Percentiles rank a stretch among this genome's conserved stretches.
phyloP scores from a whole-genome alignment of 768 basidiomycete species.

The Macrolepiota dolichaula region DNA sequence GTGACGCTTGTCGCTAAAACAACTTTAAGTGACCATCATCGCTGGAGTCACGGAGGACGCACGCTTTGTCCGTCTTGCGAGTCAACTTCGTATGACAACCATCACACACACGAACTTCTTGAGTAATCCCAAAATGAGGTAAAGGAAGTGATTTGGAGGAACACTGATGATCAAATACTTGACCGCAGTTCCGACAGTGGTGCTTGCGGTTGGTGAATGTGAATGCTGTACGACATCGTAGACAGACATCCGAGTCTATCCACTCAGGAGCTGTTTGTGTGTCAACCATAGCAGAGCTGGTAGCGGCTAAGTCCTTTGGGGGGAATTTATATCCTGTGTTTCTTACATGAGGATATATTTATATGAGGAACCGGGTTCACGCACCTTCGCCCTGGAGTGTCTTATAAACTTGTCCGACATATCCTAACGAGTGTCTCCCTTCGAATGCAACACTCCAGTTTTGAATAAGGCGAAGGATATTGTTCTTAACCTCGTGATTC shows the following conservation, averaged over 20 bases:
- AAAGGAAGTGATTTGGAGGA: slow-evolving; percentile 81
- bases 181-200: slow-evolving; percentile 97
- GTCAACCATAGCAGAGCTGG: slow-evolving; percentile 84
- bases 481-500: slow-evolving; percentile 80
- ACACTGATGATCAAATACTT: slow-evolving; percentile 93
- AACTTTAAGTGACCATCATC: slow-evolving; percentile 9
- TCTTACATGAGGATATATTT: not conserved
- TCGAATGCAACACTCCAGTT: slow-evolving; percentile 93
- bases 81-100: slow-evolving; percentile 77
- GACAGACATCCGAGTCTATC: slow-evolving; percentile 94
- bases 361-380: slow-evolving; percentile 15
- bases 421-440: slow-evolving; percentile 68
- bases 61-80: slow-evolving; percentile 53
- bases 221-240: slow-evolving; percentile 88
- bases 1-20: slow-evolving; percentile 41
- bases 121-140: slow-evolving; percentile 90
- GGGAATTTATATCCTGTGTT: slow-evolving; percentile 77
- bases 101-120: slow-evolving; percentile 94
- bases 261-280: slow-evolving; percentile 93
- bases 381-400: slow-evolving; percentile 71
- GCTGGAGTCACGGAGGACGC: not conserved
- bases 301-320: slow-evolving; percentile 65
- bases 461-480: slow-evolving; percentile 78
- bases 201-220: slow-evolving; percentile 96
- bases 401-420: slow-evolving; percentile 80